phyloP scores from a whole-genome alignment of 352 stramenopile species.

The Phytophthora multivora region DNA sequence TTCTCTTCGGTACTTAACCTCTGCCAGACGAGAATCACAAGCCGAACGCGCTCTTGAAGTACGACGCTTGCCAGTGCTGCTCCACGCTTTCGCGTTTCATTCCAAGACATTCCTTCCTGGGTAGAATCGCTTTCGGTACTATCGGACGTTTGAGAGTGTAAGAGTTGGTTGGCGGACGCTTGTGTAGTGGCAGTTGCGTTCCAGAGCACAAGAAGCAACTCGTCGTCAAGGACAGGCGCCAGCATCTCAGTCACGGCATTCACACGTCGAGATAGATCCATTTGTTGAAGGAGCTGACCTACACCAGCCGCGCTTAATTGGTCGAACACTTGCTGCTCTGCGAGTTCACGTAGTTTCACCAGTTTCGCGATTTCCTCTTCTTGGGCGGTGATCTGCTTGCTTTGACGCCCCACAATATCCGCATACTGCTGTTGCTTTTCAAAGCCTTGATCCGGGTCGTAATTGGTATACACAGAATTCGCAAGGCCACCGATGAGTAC shows the following conservation, averaged over 20 bases:
- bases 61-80: slow-evolving; percentile 50
- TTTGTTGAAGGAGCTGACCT: slow-evolving; percentile 36
- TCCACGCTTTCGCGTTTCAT: slow-evolving; percentile 43
- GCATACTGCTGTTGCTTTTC: slow-evolving; percentile 52
- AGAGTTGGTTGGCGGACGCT: slow-evolving; percentile 20
- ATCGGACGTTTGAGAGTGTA: background rate
- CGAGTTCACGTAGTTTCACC: slow-evolving; percentile 21
- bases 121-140: background rate
- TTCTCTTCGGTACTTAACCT: slow-evolving; percentile 61
- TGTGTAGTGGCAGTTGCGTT: slow-evolving; percentile 55
- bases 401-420: slow-evolving; percentile 35
- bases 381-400: slow-evolving; percentile 22
- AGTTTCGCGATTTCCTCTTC: slow-evolving; percentile 30
- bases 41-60: slow-evolving; percentile 63
- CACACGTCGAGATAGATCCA: slow-evolving; percentile 36
- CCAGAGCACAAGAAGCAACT: slow-evolving; percentile 66
- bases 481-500: slow-evolving; percentile 59
- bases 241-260: slow-evolving; percentile 49
- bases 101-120: slow-evolving; percentile 21
- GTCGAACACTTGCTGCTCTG: slow-evolving; percentile 33
- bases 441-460: slow-evolving; percentile 43
- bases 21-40: slow-evolving; percentile 57
- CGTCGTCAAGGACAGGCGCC: slow-evolving; percentile 54
- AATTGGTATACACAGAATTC: slow-evolving; percentile 66
- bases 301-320: slow-evolving; percentile 33